Conservation (phyloP, 2,329 filamentous ascomycete species). For the Colletotrichum agaves region DNA sequence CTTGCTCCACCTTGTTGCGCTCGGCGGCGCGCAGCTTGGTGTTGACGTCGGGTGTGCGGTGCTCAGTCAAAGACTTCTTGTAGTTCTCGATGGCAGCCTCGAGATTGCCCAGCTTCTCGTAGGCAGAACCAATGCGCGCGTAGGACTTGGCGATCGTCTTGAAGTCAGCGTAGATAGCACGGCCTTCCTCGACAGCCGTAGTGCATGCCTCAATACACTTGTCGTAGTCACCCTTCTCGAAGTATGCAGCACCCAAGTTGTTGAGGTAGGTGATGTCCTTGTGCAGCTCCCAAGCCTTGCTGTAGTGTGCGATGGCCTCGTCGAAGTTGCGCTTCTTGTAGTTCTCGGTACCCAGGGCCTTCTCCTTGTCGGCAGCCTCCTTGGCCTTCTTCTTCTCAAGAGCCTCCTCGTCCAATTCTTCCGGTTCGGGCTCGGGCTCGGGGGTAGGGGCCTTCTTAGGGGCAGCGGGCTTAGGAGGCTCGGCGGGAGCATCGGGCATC, state of each 20-base stretch:
- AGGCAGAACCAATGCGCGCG: conserved; percentile 90
- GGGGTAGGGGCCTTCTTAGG: conserved; percentile 68
- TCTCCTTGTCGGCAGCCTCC: conserved; percentile 92
- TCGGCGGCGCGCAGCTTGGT: conserved; percentile 92
- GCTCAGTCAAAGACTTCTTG: conserved; percentile 93
- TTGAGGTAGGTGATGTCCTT: conserved; percentile 99
- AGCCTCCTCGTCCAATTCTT: conserved; percentile 84
- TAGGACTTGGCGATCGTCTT: conserved; percentile 99
- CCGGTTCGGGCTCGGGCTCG: conserved; percentile 70
- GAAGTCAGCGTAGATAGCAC: conserved; percentile 92
- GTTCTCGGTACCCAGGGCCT: conserved; percentile 90
- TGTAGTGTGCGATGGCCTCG: conserved; percentile 92
- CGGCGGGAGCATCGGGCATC: conserved; percentile 75
- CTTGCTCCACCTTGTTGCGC: conserved; percentile 82
- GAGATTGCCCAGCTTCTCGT: conserved; percentile 89
- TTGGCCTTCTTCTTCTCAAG: conserved; percentile 89
- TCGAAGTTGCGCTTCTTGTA: conserved; percentile 99
- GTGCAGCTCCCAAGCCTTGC: conserved; percentile 91
- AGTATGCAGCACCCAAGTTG: conserved; percentile 93
- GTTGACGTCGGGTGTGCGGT: conserved; percentile 93
- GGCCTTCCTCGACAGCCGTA: conserved; percentile 89
- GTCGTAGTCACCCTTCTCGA: conserved; percentile 95
- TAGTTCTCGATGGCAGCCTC: conserved; percentile 86
- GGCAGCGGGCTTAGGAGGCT: conserved; percentile 55
- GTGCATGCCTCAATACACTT: conserved; percentile 87